These are phyloP conservation scores for Colletotrichum cordylinicola DNA, from an alignment of 2,329 filamentous ascomycete species.

Conservation along the genomic window DNA sequence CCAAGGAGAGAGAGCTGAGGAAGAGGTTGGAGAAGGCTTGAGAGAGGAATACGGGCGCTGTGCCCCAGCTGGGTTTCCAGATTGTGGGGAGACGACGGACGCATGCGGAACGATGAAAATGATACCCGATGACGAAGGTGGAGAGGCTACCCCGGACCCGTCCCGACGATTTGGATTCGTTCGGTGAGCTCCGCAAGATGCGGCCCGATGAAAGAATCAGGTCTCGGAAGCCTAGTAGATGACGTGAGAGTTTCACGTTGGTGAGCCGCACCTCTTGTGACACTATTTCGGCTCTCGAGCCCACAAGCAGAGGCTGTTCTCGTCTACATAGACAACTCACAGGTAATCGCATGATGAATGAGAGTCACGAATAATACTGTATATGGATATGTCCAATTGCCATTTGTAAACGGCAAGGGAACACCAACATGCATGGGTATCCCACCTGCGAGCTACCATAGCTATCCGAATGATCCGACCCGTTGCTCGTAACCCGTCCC, in stretches of 20 bases:
- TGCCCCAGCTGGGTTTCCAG: background rate
- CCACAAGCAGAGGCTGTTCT: background rate
- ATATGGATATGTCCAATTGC: slow-evolving; percentile 15
- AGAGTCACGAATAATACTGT: background rate
- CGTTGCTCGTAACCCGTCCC: slow-evolving; percentile 22
- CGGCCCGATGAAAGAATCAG: background rate
- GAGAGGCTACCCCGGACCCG: background rate
- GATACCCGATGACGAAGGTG: slow-evolving; percentile 6
- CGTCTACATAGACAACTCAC: background rate
- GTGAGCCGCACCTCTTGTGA: background rate
- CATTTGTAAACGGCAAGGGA: slow-evolving; percentile 19
- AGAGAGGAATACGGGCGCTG: background rate
- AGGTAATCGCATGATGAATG: too few relatives aligned
- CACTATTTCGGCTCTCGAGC: background rate
- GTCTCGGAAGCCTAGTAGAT: background rate
- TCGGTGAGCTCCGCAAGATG: background rate
- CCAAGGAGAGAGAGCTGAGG: slow-evolving; percentile 68
- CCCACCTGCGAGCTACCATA: slow-evolving; percentile 19
- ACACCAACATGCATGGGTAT: slow-evolving; percentile 16
- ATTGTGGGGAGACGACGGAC: background rate
- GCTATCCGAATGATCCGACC: slow-evolving; percentile 20
- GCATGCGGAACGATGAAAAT: background rate
- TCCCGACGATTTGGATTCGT: background rate
- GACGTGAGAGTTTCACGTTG: background rate
- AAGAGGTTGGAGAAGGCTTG: slow-evolving; percentile 51